Percentiles rank a stretch among this genome's conserved stretches.
Evolutionary conservation across 805 yeast genomes (phyloP).

Genomic region (Saturnispora ahearnii): DNA sequence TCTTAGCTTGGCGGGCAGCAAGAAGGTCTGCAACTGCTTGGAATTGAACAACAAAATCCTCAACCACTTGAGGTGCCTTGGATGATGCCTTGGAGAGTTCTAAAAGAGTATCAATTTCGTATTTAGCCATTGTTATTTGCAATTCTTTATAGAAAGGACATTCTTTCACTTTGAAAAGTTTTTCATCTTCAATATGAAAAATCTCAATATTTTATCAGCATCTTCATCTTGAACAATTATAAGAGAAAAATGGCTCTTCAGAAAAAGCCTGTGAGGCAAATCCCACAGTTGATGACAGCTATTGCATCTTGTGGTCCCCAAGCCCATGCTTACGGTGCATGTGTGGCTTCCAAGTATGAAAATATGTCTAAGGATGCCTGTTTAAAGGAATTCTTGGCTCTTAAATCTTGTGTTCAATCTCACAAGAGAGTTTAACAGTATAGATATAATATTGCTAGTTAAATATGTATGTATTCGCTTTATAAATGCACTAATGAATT

Average conservation of each 20-base stretch:
- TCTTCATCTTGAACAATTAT: background rate
- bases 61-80: slow-evolving; percentile 3
- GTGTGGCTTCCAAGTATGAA: slow-evolving; percentile 42
- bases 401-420: slow-evolving; percentile 41
- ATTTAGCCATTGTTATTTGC: background rate
- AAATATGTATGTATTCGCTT: background rate
- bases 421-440: slow-evolving; percentile 6
- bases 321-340: slow-evolving; percentile 42
- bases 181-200: background rate
- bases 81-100: slow-evolving; percentile 1
- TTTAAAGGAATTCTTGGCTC: slow-evolving; percentile 38
- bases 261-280: slow-evolving; percentile 23
- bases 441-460: background rate
- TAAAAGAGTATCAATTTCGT: slow-evolving; percentile 3
- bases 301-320: slow-evolving; percentile 23
- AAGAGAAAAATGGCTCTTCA: background rate
- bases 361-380: slow-evolving; percentile 46
- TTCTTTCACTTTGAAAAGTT: background rate
- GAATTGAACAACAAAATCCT: slow-evolving; percentile 2
- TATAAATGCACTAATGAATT: background rate
- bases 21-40: slow-evolving; percentile 6
- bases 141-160: background rate
- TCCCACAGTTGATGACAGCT: slow-evolving; percentile 26
- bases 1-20: slow-evolving; percentile 5
- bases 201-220: background rate